phyloP scores from a whole-genome alignment of 2,329 filamentous ascomycete genomes.

The Pseudogymnoascus sp. region DNA sequence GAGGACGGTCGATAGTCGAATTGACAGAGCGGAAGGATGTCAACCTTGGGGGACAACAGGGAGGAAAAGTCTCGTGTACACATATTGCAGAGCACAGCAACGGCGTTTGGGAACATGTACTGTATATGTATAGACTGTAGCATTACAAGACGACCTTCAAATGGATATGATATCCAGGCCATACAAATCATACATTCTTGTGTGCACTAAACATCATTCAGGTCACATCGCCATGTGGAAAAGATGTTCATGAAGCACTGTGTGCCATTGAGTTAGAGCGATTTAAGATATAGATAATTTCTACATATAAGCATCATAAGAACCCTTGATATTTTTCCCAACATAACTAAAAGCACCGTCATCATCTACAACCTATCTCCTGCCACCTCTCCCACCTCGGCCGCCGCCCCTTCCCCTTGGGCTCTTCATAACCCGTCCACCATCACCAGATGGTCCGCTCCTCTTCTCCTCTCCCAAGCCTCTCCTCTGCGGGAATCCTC shows the following conservation, averaged over 20 bases:
- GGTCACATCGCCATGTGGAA: not conserved
- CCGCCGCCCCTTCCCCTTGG: not conserved
- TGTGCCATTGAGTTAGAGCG: not conserved
- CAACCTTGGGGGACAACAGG: constrained; percentile 2
- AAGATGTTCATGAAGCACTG: not conserved
- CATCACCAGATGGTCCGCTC: constrained; percentile 18
- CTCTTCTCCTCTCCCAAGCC: constrained; percentile 39
- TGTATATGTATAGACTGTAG: constrained; percentile 19
- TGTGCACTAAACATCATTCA: not conserved
- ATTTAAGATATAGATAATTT: constrained; percentile 2
- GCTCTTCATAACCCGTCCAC: constrained; percentile 26
- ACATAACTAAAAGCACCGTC: constrained; percentile 2
- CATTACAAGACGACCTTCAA: constrained; percentile 21
- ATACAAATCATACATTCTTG: not conserved
- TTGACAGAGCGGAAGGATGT: not conserved
- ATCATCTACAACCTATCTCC: constrained; percentile 17
- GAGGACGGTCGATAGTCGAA: not conserved
- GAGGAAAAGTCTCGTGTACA: constrained; percentile 9
- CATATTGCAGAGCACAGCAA: constrained; percentile 10
- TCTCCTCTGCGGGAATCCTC: constrained; percentile 41
- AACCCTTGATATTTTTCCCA: constrained; percentile 7
- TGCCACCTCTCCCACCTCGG: constrained; percentile 21
- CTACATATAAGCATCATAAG: constrained; percentile 6
- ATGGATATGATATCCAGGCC: not conserved
- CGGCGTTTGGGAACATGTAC: constrained; percentile 17